phyloP scores from a whole-genome alignment of 768 basidiomycete genomes.

The Suillus subalutaceus region DNA sequence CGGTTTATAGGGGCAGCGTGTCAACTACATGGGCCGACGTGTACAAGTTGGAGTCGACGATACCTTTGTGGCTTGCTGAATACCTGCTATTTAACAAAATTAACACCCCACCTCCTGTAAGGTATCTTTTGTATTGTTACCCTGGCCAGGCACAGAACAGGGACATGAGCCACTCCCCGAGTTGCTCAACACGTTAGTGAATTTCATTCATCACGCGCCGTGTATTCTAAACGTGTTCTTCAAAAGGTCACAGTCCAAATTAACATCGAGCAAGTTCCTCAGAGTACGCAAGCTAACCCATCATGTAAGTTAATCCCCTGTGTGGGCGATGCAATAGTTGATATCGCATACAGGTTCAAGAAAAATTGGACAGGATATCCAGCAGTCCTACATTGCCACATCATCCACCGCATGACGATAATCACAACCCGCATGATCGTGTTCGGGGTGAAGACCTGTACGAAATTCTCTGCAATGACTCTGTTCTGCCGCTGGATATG shows the following conservation, averaged over 20 bases:
- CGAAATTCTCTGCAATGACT: conserved; percentile 88
- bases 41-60: conserved; percentile 64
- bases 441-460: conserved; percentile 66
- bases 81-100: conserved; percentile 75
- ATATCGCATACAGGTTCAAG: conserved; percentile 63
- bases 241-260: conserved; percentile 73
- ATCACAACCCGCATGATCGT: conserved; percentile 28
- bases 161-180: conserved; percentile 70
- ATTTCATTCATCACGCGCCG: neutral
- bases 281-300: conserved; percentile 81
- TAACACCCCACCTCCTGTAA: conserved; percentile 55
- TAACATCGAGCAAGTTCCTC: conserved; percentile 86
- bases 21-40: conserved; percentile 57
- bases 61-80: conserved; percentile 90
- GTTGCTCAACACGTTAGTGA: conserved; percentile 79
- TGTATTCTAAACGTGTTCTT: conserved; percentile 10
- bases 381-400: conserved; percentile 33
- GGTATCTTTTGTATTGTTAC: conserved; percentile 87
- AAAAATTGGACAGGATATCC: conserved; percentile 71
- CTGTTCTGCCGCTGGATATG: conserved; percentile 82
- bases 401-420: conserved; percentile 39
- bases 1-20: conserved; percentile 75
- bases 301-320: conserved; percentile 61
- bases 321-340: conserved; percentile 9
- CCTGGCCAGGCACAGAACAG: conserved; percentile 64